A percentile compares a stretch with the other conserved stretches of the same genome.
These are phyloP conservation scores for Cyberlindnera japonica DNA, from an alignment of 805 yeast species.

Conservation along the genomic window DNA sequence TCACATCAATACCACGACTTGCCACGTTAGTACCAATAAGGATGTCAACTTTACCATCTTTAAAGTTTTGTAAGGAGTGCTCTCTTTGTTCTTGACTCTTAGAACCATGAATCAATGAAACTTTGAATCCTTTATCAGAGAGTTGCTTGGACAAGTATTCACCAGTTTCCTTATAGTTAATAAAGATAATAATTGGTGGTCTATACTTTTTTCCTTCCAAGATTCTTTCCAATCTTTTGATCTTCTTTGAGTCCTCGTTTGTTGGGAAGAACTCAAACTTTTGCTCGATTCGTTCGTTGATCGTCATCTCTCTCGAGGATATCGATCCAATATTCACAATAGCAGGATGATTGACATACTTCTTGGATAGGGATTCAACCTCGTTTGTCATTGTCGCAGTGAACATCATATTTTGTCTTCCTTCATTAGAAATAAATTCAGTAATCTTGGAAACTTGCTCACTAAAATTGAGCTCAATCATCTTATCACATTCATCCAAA, in stretches of 20 bases:
- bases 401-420: conserved; percentile 78
- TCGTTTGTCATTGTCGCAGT: conserved; percentile 88
- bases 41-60: conserved; percentile 51
- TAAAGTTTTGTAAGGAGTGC: conserved; percentile 58
- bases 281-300: conserved; percentile 62
- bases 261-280: conserved; percentile 47
- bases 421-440: conserved; percentile 44
- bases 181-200: conserved; percentile 76
- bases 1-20: conserved; percentile 93
- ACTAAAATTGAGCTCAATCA: conserved; percentile 95
- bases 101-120: conserved; percentile 79
- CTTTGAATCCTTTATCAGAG: conserved; percentile 39
- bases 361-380: conserved; percentile 62
- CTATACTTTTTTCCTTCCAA: conserved; percentile 29
- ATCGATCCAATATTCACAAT: conserved; percentile 64
- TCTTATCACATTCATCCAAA: conserved; percentile 92
- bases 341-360: conserved; percentile 59
- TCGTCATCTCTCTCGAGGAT: conserved; percentile 28
- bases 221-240: conserved; percentile 40
- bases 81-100: conserved; percentile 85
- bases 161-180: conserved; percentile 70
- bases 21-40: conserved; percentile 94
- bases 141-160: conserved; percentile 61
- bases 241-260: conserved; percentile 42
- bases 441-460: conserved; percentile 65